phyloP scores from a whole-genome alignment of 257 asterid species.

The Solanum tarijense region DNA sequence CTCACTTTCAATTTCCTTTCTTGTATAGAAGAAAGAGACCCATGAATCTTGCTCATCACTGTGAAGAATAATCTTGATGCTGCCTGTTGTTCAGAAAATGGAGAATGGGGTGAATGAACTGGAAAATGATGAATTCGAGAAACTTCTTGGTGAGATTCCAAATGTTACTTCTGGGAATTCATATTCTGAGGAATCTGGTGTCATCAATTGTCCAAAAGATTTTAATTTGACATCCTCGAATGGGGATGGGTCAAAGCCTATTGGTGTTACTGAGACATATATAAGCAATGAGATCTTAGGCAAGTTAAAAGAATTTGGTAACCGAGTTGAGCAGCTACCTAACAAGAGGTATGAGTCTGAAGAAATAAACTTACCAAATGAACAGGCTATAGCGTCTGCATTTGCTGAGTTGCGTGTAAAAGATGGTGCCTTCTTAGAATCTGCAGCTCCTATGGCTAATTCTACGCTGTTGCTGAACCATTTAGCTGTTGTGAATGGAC shows the following conservation, averaged over 20 bases:
- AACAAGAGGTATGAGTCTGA: neutral
- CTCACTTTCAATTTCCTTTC: neutral
- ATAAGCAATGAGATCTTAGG: neutral
- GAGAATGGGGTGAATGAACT: neutral
- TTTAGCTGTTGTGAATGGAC: neutral
- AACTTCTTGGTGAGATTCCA: neutral
- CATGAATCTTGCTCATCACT: neutral
- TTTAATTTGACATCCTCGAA: neutral
- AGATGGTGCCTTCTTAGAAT: neutral
- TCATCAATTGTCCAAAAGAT: neutral
- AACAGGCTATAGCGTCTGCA: constrained; percentile 2
- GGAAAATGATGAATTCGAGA: neutral
- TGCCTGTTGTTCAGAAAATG: neutral
- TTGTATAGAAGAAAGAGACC: neutral
- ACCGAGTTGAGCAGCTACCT: neutral
- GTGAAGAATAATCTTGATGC: neutral
- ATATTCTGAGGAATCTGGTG: neutral
- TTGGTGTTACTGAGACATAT: neutral
- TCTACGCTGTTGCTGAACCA: neutral
- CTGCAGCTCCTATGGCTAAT: neutral
- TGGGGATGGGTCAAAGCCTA: neutral
- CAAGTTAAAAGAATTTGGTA: neutral
- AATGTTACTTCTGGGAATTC: neutral
- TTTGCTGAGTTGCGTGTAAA: neutral
- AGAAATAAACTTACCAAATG: neutral